Conservation (phyloP, 2,329 filamentous ascomycete genomes). For the Ophiostoma quercus region DNA sequence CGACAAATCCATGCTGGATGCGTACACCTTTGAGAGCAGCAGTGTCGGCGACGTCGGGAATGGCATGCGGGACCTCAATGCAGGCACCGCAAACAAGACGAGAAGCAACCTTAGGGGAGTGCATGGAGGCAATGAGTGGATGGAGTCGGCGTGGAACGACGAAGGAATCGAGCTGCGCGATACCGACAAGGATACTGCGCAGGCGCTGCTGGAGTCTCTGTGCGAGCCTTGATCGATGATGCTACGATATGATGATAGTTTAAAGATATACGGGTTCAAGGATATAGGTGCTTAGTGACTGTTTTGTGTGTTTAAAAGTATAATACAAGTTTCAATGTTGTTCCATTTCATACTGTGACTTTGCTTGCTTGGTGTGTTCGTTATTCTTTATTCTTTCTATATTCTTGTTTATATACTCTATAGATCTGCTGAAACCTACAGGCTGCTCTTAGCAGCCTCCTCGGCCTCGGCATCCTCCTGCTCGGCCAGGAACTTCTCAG, state of each 20-base stretch:
- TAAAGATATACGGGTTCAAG: background rate
- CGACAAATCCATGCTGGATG: background rate
- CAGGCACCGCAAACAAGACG: background rate
- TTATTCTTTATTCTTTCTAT: background rate
- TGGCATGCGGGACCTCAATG: background rate
- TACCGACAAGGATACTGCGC: constrained; percentile 38
- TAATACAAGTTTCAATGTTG: background rate
- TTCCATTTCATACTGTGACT: background rate
- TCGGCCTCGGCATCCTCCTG: constrained; percentile 60
- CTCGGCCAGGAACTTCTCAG: constrained; percentile 87
- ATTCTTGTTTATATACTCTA: background rate
- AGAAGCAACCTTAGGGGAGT: background rate
- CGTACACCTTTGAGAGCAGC: background rate
- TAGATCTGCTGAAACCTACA: constrained; percentile 12
- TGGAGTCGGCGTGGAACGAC: constrained; percentile 36
- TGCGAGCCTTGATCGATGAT: background rate
- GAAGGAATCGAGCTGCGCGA: constrained; percentile 24
- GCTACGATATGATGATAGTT: background rate
- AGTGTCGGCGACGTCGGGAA: background rate
- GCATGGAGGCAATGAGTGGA: constrained; percentile 33
- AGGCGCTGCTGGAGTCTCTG: constrained; percentile 38
- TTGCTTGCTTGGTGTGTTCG: background rate
- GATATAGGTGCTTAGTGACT: background rate
- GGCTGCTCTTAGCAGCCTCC: constrained; percentile 33
- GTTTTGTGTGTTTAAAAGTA: background rate